These are phyloP conservation scores for Claviceps quebecensis DNA, from an alignment of 2,329 filamentous ascomycete species.

Conservation along the genomic window DNA sequence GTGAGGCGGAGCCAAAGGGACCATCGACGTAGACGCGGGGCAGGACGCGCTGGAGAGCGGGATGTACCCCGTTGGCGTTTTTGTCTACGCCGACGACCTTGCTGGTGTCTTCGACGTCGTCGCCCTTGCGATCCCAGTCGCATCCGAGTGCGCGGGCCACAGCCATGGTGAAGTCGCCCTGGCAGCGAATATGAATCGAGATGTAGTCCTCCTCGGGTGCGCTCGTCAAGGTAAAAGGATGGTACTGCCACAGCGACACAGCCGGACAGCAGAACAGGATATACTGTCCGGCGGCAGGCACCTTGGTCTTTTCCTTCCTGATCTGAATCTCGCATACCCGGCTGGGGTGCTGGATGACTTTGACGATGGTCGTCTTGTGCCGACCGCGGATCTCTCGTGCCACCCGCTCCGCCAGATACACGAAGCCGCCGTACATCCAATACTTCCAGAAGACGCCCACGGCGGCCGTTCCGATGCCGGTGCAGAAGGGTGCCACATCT, in stretches of 20 bases:
- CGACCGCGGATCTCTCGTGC: conserved; percentile 65
- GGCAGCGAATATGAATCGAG: conserved; percentile 69
- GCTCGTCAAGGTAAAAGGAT: conserved; percentile 75
- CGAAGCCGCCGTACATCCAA: conserved; percentile 73
- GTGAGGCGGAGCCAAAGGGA: conserved; percentile 72
- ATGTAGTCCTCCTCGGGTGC: conserved; percentile 85
- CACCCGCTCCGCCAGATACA: conserved; percentile 67
- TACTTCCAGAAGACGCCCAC: conserved; percentile 80
- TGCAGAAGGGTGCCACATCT: conserved; percentile 66
- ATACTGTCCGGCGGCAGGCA: conserved; percentile 68
- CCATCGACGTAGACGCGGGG: conserved; percentile 74
- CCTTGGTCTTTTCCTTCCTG: conserved; percentile 78
- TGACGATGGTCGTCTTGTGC: conserved; percentile 76
- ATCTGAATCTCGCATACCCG: conserved; percentile 86
- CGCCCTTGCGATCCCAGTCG: conserved; percentile 43
- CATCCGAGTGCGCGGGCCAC: conserved; percentile 61
- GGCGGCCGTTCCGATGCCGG: conserved; percentile 48
- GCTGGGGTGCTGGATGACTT: conserved; percentile 79
- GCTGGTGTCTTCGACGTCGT: conserved; percentile 38
- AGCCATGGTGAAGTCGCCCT: conserved; percentile 66
- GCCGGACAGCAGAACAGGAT: conserved; percentile 82
- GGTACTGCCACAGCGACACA: conserved; percentile 78
- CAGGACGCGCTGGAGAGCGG: conserved; percentile 56
- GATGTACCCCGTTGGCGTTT: conserved; percentile 46
- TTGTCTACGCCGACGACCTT: conserved; percentile 56